Base-by-base conservation (phyloP, 305 asterid species). In the Andrographis paniculata region DNA sequence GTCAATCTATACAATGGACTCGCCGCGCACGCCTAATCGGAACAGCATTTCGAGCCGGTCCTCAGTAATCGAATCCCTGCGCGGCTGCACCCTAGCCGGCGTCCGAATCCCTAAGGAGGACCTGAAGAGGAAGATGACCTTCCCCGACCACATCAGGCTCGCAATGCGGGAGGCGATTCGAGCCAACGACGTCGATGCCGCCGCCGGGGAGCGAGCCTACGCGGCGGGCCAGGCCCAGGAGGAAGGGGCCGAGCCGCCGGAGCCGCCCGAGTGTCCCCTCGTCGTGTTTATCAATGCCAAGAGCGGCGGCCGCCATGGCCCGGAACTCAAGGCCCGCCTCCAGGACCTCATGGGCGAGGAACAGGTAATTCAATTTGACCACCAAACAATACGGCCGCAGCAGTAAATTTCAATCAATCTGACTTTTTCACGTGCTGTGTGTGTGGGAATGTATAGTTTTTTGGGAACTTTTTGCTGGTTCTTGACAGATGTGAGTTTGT, bases 251-350 rank as follows among this genome's bases (percentile, higher is more conserved):
- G 70, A 70, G 41, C 33, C 47, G n/a, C 46, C 49, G 11, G 61
- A 51, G 49, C 55, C 71, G 41, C 72, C 88, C 9, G 85, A 75
- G 65, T 67, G 59, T n/a, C 94, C 94, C 6, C 30, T 85, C 43
- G 69, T 85, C 2, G 87, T 82, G 22, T 85, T 85, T 41, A 73
- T 85, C 56, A 85, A 85, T 66, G 61, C 94, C 6, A 77, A 58
- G 59, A 85, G 95, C 69, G 95, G 95, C 12, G 95, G 95, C 0
- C 78, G 95, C 44, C 87, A 74, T 40, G 94, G 95, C 2, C 87
- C 85, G 10, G 89, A 82, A 58, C 87, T 82, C 62, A 82, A 66
- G 64, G 91, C 73, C 51, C 76, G 91, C 21, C 71, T 85, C 52
- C 79, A 77, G 78, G 70, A 45, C 11, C 82, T 85, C 61, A 85